These are phyloP conservation scores for Eutrema heterophyllum DNA, from an alignment of 345 rosid species.

Conservation along the genomic window DNA sequence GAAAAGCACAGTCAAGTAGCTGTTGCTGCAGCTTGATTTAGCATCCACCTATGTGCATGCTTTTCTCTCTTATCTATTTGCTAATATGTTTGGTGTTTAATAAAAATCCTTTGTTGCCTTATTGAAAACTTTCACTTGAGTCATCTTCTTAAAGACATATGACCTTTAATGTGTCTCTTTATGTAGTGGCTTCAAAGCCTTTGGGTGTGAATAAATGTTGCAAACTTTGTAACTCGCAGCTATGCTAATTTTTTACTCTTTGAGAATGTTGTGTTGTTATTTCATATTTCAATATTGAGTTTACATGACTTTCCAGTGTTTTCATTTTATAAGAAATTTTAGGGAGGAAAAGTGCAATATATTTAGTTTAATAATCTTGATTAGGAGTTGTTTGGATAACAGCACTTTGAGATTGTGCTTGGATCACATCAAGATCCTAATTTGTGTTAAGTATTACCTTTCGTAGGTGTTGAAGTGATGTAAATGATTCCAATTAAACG, in stretches of 20 bases:
- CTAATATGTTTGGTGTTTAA: constrained; percentile 12
- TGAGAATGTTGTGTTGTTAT: not conserved
- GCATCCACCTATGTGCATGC: not conserved
- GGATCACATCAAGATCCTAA: too few species aligned
- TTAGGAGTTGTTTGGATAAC: too few species aligned
- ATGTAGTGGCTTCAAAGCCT: not conserved
- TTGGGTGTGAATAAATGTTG: constrained; percentile 23
- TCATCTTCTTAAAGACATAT: not conserved
- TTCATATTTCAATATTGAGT: not conserved
- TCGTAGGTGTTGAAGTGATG: too few species aligned
- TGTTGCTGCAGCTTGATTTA: constrained; percentile 34
- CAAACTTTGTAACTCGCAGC: constrained; percentile 10
- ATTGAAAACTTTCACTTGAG: not conserved
- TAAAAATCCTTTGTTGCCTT: constrained; percentile 16
- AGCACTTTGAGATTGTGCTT: too few species aligned
- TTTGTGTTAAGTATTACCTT: too few species aligned
- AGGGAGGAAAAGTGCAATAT: not conserved
- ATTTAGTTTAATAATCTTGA: too few species aligned
- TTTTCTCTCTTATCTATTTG: not conserved
- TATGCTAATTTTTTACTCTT: not conserved
- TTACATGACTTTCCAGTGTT: not conserved
- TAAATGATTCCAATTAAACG: too few species aligned
- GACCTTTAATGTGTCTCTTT: not conserved
- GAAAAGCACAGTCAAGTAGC: constrained; percentile 40
- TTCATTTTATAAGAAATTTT: not conserved